phyloP scores from a whole-genome alignment of 805 yeast genomes.

The Saturnispora silvae region DNA sequence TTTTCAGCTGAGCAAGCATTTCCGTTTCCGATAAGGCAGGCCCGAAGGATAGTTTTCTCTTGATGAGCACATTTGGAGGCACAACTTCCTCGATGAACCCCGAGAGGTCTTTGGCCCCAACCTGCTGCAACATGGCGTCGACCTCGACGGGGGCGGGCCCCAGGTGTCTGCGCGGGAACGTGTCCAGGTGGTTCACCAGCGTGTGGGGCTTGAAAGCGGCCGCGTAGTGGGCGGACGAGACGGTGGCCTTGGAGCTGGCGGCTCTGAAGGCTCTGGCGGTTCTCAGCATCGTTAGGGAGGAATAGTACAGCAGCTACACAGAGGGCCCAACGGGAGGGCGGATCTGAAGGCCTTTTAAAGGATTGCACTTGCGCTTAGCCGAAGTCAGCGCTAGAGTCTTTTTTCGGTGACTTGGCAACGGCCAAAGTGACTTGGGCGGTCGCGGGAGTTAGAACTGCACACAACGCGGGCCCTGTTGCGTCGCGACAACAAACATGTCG shows the following conservation, averaged over 20 bases:
- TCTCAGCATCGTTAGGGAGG: conserved; percentile 4
- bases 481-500: conserved; percentile 2
- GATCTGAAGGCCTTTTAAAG: not conserved
- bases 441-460: conserved; percentile 2
- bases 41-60: conserved; percentile 53
- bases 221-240: conserved; percentile 44
- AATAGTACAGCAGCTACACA: not conserved
- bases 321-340: not conserved
- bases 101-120: conserved; percentile 59
- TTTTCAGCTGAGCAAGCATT: conserved; percentile 56
- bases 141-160: conserved; percentile 69
- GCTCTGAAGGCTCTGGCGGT: not conserved
- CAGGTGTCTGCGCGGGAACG: conserved; percentile 82
- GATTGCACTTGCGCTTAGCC: not conserved
- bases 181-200: conserved; percentile 40
- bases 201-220: conserved; percentile 35
- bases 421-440: too few relatives aligned
- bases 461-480: conserved; percentile 7
- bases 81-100: conserved; percentile 64
- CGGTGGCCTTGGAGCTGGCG: conserved; percentile 31
- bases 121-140: conserved; percentile 47
- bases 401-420: not conserved
- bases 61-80: conserved; percentile 64
- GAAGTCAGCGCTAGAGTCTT: not conserved
- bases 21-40: conserved; percentile 75